phyloP scores from a whole-genome alignment of 2,329 filamentous ascomycete genomes.

The Colletotrichum viniferum region DNA sequence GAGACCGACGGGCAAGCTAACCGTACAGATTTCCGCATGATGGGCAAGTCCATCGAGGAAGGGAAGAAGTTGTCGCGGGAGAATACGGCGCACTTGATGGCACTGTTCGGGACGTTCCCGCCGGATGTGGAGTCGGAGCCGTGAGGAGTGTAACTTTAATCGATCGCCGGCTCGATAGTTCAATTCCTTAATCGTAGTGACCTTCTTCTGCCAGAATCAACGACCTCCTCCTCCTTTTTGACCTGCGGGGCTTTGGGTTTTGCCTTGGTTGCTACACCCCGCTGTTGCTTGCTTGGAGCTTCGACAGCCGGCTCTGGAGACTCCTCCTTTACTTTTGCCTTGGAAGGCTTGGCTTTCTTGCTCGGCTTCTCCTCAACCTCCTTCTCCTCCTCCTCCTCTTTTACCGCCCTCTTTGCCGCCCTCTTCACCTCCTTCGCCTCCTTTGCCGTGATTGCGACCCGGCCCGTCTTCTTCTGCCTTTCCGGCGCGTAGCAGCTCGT shows the following conservation, averaged over 20 bases:
- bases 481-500: conserved; percentile 89
- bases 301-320: conserved; percentile 9
- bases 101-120: conserved; percentile 40
- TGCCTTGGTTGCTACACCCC: conserved; percentile 15
- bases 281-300: conserved; percentile 25
- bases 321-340: conserved; percentile 17
- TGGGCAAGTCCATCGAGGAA: conserved; percentile 31
- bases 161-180: not conserved
- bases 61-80: conserved; percentile 29
- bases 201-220: conserved; percentile 25
- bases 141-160: conserved; percentile 11
- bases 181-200: conserved; percentile 31
- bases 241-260: not conserved
- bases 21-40: conserved; percentile 37
- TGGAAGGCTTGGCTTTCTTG: conserved; percentile 32
- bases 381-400: conserved; percentile 30
- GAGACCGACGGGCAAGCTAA: not conserved
- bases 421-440: conserved; percentile 42
- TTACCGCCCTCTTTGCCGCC: conserved; percentile 28
- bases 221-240: conserved; percentile 7
- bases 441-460: conserved; percentile 45
- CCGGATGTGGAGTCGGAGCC: conserved; percentile 37
- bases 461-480: conserved; percentile 79
- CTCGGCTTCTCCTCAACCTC: conserved; percentile 29
- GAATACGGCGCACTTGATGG: conserved; percentile 37